Evolutionary conservation across 1,284 basidiomycete genomes (phyloP).

Genomic region (Naganishia sp.): DNA sequence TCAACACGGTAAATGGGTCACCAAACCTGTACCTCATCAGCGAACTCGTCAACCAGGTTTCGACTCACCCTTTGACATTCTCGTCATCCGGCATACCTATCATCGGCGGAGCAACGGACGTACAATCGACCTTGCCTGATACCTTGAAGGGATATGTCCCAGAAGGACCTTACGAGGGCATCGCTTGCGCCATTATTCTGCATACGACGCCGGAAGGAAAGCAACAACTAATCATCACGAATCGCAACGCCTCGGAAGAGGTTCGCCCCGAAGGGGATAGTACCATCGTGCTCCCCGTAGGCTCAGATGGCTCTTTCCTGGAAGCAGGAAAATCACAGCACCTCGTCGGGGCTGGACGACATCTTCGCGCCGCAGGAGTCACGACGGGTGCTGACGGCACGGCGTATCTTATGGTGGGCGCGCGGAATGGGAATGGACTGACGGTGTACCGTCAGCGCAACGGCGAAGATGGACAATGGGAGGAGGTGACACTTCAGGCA

Average conservation of each 20-base stretch:
- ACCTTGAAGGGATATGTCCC: slow-evolving; percentile 14
- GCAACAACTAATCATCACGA: slow-evolving; percentile 26
- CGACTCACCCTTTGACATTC: slow-evolving; percentile 17
- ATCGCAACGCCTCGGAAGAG: slow-evolving; percentile 15
- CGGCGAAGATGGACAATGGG: slow-evolving; percentile 3
- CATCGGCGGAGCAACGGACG: slow-evolving; percentile 1
- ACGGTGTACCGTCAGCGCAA: slow-evolving; percentile 19
- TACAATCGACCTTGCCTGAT: slow-evolving; percentile 18
- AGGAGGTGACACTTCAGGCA: slow-evolving; percentile 5
- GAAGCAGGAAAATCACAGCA: slow-evolving; percentile 2
- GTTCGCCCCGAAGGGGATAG: slow-evolving; percentile 16
- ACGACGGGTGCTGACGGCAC: not conserved
- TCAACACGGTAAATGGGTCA: slow-evolving; percentile 3
- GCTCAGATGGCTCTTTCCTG: not conserved
- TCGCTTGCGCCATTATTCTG: slow-evolving; percentile 27
- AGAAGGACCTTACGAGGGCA: slow-evolving; percentile 25
- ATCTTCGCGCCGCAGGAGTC: slow-evolving; percentile 16
- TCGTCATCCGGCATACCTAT: not conserved
- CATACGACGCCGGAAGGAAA: slow-evolving; percentile 17
- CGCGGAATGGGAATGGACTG: slow-evolving; percentile 27
- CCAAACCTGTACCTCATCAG: slow-evolving; percentile 20
- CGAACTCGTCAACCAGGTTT: slow-evolving; percentile 22
- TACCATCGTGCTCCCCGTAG: slow-evolving; percentile 3
- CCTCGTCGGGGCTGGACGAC: slow-evolving; percentile 20
- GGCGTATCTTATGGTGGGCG: slow-evolving; percentile 16